Conservation (phyloP, 2,329 filamentous ascomycete genomes). For the Aspergillus novoparasiticus region DNA sequence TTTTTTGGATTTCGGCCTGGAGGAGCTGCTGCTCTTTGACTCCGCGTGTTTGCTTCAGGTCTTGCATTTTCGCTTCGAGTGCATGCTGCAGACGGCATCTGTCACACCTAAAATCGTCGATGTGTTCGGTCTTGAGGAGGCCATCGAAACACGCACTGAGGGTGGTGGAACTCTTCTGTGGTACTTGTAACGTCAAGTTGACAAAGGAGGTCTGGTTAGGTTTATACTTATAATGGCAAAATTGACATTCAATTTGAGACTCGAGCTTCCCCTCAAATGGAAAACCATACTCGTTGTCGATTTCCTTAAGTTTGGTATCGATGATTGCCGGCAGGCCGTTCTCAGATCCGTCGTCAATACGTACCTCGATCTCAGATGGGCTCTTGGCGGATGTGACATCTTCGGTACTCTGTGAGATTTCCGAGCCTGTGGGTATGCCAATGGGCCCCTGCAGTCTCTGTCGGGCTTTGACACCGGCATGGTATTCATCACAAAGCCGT, state of each 20-base stretch:
- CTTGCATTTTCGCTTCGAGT: conserved; percentile 62
- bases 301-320: conserved; percentile 40
- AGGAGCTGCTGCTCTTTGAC: conserved; percentile 56
- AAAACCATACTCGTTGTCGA: conserved; percentile 62
- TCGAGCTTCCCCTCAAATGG: conserved; percentile 90
- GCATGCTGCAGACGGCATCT: conserved; percentile 86
- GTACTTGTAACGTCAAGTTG: conserved; percentile 88
- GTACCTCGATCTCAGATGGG: conserved; percentile 36
- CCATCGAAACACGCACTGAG: conserved; percentile 89
- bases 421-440: conserved; percentile 23
- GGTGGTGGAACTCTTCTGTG: conserved; percentile 76
- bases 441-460: conserved; percentile 36
- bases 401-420: conserved; percentile 8
- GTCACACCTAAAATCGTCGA: conserved; percentile 96
- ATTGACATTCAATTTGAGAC: conserved; percentile 92
- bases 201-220: conserved; percentile 84
- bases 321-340: conserved; percentile 38
- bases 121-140: conserved; percentile 91
- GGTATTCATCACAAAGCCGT: conserved; percentile 89
- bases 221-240: conserved; percentile 86
- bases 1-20: conserved; percentile 62
- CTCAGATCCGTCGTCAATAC: conserved; percentile 38
- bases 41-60: conserved; percentile 59
- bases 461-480: conserved; percentile 77
- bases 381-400: conserved; percentile 23